These are phyloP conservation scores for Solanum peruvianum DNA, from an alignment of 257 asterid genomes.

Conservation along the genomic window DNA sequence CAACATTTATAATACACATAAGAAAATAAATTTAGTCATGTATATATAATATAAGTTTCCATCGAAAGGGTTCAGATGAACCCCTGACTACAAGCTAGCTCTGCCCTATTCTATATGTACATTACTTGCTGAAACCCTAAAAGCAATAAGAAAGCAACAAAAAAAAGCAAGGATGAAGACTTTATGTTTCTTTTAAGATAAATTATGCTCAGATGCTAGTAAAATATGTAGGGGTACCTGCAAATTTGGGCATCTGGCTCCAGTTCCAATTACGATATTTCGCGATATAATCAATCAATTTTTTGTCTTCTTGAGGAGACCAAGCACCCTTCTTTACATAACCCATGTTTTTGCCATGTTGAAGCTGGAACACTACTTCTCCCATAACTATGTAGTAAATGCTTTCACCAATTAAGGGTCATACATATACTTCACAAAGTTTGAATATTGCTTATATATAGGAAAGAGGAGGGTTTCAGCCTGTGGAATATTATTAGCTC, in stretches of 20 bases:
- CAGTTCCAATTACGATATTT: neutral
- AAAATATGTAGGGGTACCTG: neutral
- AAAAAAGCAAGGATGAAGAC: neutral
- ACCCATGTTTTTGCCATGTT: neutral
- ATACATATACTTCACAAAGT: neutral
- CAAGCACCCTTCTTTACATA: neutral
- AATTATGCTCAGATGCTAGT: neutral
- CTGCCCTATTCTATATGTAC: neutral
- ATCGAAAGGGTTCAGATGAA: neutral
- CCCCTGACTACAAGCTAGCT: neutral
- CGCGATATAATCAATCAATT: neutral
- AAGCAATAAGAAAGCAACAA: neutral
- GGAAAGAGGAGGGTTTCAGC: neutral
- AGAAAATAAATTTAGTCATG: too few species aligned
- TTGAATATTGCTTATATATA: neutral
- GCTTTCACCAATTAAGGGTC: neutral
- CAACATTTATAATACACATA: too few species aligned
- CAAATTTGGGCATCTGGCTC: neutral
- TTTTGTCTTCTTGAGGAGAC: neutral
- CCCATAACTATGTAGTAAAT: neutral
- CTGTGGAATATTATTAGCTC: neutral
- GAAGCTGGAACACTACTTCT: neutral
- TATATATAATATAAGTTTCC: neutral
- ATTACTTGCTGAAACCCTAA: neutral
- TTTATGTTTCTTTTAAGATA: neutral